Evolutionary conservation across 805 yeast genomes (phyloP), one percentile per base, ranked within the genome.

Genomic region (Kluyveromyces lactis): DNA sequence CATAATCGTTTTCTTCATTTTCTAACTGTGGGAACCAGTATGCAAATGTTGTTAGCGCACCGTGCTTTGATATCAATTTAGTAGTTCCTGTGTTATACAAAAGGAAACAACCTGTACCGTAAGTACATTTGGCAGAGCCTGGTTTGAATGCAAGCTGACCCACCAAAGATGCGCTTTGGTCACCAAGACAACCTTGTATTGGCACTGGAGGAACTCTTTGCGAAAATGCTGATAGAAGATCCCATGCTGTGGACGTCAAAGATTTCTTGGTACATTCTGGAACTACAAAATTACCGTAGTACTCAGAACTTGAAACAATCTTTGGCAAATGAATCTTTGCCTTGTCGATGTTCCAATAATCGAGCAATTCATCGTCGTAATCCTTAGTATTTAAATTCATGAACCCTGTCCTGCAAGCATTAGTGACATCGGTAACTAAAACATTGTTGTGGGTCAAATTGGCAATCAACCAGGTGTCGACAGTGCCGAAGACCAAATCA

Each of bases 81-180:
- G 69, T 62, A 33, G 67, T 62, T 42, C 97, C 97, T 2, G 95
- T 84, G 63, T 89, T 89, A 70, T 82, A 86, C 46, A 90, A 69
- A 45, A 89, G 63, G 69, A 89, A 89, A 60, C 95, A 85, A 45
- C 97, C 97, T 1, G 97, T 89, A 46, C 97, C 97, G 55, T 87
- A 89, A 9, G 97, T 89, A 70, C 95, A 86, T 63, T 89, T 89
- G 33, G 95, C 95, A 33, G 81, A 77, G 41, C 96, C 96, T 32
- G 76, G 72, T 47, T 75, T 71, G 52, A 86, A 76, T 1, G 95
- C 95, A 62, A 85, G 63, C 63, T 89, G 96, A 27, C 97, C 97
- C 36, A 87, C 95, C 44, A 90, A 63, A 2, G 97, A 92, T 2
- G 96, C 86, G 41, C 89, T 77, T 67, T 89, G 97, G 65, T 89